Evolutionary conservation across 1,284 basidiomycete genomes (phyloP), one percentile per base, ranked within the genome.

Genomic region (Puccinia novopanici): DNA sequence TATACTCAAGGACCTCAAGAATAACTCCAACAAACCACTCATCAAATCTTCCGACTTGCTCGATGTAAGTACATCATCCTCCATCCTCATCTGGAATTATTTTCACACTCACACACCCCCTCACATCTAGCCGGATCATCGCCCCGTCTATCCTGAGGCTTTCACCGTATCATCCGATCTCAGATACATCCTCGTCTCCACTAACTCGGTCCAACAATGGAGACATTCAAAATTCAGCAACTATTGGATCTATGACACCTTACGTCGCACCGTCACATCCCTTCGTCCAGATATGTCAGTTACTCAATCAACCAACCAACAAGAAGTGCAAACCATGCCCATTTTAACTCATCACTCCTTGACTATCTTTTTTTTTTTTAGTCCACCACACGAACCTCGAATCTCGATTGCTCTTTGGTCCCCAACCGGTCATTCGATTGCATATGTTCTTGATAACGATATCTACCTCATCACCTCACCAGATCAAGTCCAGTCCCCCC

Each of bases 151-250:
- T 27, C 91, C 89, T 87, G 83, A 87, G 0, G 86, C 87, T 12
- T 97, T 94, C 92, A 89, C 90, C 83, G 88, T 95, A 17, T 95
- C 93, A 2, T 89, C 92, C 3, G 93, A 97, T 85, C 92, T 93
- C 91, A 90, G 92, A 84, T 92, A 92, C 85, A 89, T 97, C 81
- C 89, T 97, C 40, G 87, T 97, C 81, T 91, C 92, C 84, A 88
- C 92, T 0, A 88, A 94, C 84, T 87, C 89, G 82, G 85, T 87
- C 17, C 82, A 93, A 90, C 93, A 95, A 91, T 99, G 95, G 94
- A 89, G 96, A 52, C 89, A 92, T 85, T 97, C 94, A 10, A 91
- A 90, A 75, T 92, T 92, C 84, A 91, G 91, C 30, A 95, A 95
- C 85, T 95, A 94, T 84, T 97, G 92, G 86, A 88, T 98, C 27